A percentile compares a stretch with the other conserved stretches of the same genome.
Evolutionary conservation across 306 rosid species (phyloP).

Genomic region (Begonia loranthoides): DNA sequence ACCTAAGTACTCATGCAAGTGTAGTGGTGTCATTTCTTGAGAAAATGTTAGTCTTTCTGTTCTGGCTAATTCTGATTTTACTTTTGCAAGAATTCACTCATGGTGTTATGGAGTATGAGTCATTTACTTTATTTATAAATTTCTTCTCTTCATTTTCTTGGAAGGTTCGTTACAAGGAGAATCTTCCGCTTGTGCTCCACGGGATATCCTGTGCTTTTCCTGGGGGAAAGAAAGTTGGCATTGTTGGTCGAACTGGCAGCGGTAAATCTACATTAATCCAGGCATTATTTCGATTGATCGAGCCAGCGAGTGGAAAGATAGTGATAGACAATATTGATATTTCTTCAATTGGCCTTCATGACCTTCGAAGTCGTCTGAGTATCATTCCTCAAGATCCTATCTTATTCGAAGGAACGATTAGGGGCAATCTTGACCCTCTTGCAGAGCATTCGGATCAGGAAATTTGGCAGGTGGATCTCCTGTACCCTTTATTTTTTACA

Average conservation of each 20-base stretch:
- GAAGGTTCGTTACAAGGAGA: slow-evolving; percentile 92
- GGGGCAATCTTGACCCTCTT: slow-evolving; percentile 80
- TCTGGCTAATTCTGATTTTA: too few relatives aligned
- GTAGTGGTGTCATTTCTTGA: too few relatives aligned
- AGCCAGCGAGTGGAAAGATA: slow-evolving; percentile 66
- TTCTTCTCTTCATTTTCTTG: not conserved
- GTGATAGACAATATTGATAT: slow-evolving; percentile 71
- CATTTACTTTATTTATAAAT: too few relatives aligned
- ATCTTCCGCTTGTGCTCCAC: slow-evolving; percentile 76
- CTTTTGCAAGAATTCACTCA: too few relatives aligned
- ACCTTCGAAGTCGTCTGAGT: slow-evolving; percentile 76
- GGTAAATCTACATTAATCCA: slow-evolving; percentile 94
- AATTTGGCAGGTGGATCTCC: slow-evolving; percentile 62
- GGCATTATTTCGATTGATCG: slow-evolving; percentile 80
- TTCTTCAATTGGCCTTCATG: slow-evolving; percentile 73
- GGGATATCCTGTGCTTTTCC: slow-evolving; percentile 79
- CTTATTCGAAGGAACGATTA: slow-evolving; percentile 87
- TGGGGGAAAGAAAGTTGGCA: slow-evolving; percentile 85
- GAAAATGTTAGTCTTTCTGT: too few relatives aligned
- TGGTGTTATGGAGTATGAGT: too few relatives aligned
- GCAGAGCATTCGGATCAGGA: slow-evolving; percentile 77
- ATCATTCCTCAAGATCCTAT: slow-evolving; percentile 97
- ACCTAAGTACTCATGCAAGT: too few relatives aligned
- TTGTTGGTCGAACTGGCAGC: slow-evolving; percentile 93
- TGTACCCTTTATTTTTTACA: not conserved